phyloP scores from a whole-genome alignment of 2,329 filamentous ascomycete species.

The Plectosphaerella sp. region DNA sequence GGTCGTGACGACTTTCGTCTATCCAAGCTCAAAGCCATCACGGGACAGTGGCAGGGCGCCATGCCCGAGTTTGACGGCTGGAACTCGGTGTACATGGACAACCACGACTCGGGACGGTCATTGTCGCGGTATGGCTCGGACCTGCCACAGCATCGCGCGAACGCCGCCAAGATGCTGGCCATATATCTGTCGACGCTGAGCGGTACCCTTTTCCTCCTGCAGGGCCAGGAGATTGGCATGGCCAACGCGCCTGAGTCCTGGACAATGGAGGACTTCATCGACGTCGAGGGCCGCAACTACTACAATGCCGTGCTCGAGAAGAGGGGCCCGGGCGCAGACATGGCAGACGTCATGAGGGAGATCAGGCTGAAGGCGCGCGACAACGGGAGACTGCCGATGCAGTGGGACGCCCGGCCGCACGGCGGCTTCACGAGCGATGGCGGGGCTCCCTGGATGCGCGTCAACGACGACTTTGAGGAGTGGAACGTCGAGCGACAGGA shows the following conservation, averaged over 20 bases:
- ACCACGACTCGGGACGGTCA: slow-evolving; percentile 50
- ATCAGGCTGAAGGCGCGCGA: slow-evolving; percentile 26
- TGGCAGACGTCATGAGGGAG: slow-evolving; percentile 33
- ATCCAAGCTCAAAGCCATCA: slow-evolving; percentile 26
- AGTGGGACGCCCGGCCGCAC: slow-evolving; percentile 45
- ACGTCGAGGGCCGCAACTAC: slow-evolving; percentile 38
- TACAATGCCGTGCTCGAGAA: slow-evolving; percentile 18
- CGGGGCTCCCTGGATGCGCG: slow-evolving; percentile 19
- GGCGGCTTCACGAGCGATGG: slow-evolving; percentile 31
- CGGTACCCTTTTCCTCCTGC: slow-evolving; percentile 43
- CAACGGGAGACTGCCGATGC: slow-evolving; percentile 24
- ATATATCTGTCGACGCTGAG: slow-evolving; percentile 31
- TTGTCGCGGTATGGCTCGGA: slow-evolving; percentile 43
- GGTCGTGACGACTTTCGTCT: slow-evolving; percentile 36
- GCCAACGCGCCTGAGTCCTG: slow-evolving; percentile 37
- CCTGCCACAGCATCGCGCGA: slow-evolving; percentile 26
- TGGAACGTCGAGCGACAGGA: slow-evolving; percentile 15
- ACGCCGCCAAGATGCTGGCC: slow-evolving; percentile 42
- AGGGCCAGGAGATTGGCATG: slow-evolving; percentile 50
- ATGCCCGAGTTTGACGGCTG: slow-evolving; percentile 32
- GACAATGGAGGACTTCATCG: slow-evolving; percentile 36
- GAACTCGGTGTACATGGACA: slow-evolving; percentile 50
- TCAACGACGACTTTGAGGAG: slow-evolving; percentile 15
- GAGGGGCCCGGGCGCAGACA: slow-evolving; percentile 15
- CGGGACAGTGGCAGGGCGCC: slow-evolving; percentile 31